These are phyloP conservation scores for Alliaria petiolata DNA, from an alignment of 345 rosid species.

Conservation along the genomic window DNA sequence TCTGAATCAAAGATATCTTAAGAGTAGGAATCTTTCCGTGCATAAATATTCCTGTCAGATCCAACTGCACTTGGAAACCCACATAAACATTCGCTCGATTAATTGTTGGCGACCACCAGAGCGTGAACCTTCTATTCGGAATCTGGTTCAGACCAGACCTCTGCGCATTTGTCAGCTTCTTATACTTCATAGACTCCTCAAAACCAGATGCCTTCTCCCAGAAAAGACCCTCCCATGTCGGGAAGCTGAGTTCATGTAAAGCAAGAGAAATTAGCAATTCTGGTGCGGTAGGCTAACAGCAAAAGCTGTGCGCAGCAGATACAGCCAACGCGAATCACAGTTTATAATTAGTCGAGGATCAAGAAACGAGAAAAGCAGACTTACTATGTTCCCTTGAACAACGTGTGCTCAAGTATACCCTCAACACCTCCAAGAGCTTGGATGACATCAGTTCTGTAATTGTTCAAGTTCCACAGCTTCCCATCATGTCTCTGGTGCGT, in stretches of 20 bases:
- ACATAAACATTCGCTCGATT: conserved; percentile 95
- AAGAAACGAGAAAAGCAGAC: conserved; percentile 27
- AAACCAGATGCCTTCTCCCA: conserved; percentile 99
- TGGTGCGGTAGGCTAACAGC: not conserved
- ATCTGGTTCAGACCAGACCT: conserved; percentile 99
- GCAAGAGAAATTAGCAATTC: not conserved
- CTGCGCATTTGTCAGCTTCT: conserved; percentile 98
- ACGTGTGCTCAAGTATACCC: conserved; percentile 96
- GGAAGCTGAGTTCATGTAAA: conserved; percentile 54
- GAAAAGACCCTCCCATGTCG: conserved; percentile 99
- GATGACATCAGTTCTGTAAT: conserved; percentile 97
- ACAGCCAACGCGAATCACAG: not conserved
- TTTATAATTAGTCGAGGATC: not conserved
- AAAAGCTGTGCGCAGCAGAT: conserved; percentile 6
- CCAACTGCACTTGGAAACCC: conserved; percentile 99
- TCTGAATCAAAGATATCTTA: conserved; percentile 96
- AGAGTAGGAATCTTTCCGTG: conserved; percentile 98
- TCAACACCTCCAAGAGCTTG: conserved; percentile 99
- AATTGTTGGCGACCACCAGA: conserved; percentile 99
- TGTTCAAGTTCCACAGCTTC: conserved; percentile 97
- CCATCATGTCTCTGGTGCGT: conserved; percentile 99
- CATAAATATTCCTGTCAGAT: conserved; percentile 99
- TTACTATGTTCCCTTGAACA: conserved; percentile 98
- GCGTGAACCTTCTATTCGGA: conserved; percentile 97
- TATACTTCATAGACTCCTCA: conserved; percentile 99